A percentile compares a stretch with the other conserved stretches of the same genome.
Conservation (phyloP, 1,139 yeast species). For the Scheffersomyces insectosa region DNA sequence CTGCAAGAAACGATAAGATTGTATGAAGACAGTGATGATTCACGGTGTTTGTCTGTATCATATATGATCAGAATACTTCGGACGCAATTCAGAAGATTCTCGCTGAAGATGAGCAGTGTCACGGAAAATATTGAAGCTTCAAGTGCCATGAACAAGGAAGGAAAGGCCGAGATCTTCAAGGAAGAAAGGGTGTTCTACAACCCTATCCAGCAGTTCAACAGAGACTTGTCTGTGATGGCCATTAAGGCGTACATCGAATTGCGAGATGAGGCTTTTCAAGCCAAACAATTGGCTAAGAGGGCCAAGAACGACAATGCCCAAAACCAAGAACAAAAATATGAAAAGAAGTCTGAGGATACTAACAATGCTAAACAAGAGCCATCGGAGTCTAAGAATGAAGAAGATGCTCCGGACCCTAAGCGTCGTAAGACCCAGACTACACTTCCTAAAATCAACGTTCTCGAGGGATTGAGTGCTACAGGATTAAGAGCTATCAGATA, state of each 20-base stretch:
- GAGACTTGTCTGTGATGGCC: constrained; percentile 84
- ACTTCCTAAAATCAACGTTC: constrained; percentile 49
- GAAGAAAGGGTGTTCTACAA: constrained; percentile 87
- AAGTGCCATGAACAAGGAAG: constrained; percentile 61
- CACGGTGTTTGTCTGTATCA: too few species aligned
- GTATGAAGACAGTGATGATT: too few species aligned
- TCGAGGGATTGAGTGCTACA: constrained; percentile 93
- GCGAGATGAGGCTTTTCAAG: constrained; percentile 30
- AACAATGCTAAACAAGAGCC: background rate
- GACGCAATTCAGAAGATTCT: too few species aligned
- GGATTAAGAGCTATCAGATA: constrained; percentile 93
- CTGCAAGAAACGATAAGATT: too few species aligned
- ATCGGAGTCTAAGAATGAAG: background rate
- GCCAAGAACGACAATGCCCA: constrained; percentile 20
- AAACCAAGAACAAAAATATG: constrained; percentile 7
- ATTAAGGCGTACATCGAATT: constrained; percentile 83
- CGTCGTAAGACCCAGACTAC: background rate
- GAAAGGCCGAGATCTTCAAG: constrained; percentile 73
- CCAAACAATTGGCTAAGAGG: constrained; percentile 23
- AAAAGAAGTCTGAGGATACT: background rate
- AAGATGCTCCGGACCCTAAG: background rate
- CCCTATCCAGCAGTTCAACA: constrained; percentile 93
- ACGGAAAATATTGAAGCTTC: background rate
- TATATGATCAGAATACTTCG: too few species aligned
- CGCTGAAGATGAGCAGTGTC: too few species aligned